Evolutionary conservation across 495 filamentous ascomycete genomes (phyloP), one percentile per base, ranked within the genome.

Genomic region (Cercophora scortea): DNA sequence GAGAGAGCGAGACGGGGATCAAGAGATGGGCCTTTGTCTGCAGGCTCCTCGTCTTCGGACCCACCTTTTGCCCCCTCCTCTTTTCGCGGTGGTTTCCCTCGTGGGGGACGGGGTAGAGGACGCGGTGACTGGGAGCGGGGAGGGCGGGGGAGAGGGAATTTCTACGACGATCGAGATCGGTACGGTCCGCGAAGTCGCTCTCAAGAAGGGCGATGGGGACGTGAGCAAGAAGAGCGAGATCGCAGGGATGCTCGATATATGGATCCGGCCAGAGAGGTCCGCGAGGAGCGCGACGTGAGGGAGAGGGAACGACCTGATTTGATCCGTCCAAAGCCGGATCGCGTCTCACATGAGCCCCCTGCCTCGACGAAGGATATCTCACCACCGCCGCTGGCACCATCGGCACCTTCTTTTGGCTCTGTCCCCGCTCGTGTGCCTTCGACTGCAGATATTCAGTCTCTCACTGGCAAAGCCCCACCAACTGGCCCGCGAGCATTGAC

Each of bases 361-460:
- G 18, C 56, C 32, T 66, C 59, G 61, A 71, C 65, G 56, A 75
- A 69, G 56, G 75, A 66, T 54, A 70, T 69, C 59, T 78, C 87
- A 17, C 84, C 89, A 10, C 89, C 88, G 15, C 87, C 88, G n/a
- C 73, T 87, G 45, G 85, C 86, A 38, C 87, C 88, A 11, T 84
- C 88, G 34, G 89, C 91, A 3, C 89, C 89, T 15, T 85, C 88
- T 2, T 92, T 94, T 72, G 87, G 87, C 10, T 87, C 84, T 8
- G 72, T 73, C 2, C 78, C 79, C 4, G 71, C 69, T 36, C 67
- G 72, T 35, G 59, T 72, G 33, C 48, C 68, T 6, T 68, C 71
- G 18, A 49, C 68, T 11, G 58, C 69, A 9, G 64, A 71, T 41
- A 61, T 76, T 45, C 57, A 50, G 45, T 67, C 67, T n/a, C 56